phyloP scores from a whole-genome alignment of 1,284 basidiomycete genomes.

The Ustanciosporium gigantosporum region DNA sequence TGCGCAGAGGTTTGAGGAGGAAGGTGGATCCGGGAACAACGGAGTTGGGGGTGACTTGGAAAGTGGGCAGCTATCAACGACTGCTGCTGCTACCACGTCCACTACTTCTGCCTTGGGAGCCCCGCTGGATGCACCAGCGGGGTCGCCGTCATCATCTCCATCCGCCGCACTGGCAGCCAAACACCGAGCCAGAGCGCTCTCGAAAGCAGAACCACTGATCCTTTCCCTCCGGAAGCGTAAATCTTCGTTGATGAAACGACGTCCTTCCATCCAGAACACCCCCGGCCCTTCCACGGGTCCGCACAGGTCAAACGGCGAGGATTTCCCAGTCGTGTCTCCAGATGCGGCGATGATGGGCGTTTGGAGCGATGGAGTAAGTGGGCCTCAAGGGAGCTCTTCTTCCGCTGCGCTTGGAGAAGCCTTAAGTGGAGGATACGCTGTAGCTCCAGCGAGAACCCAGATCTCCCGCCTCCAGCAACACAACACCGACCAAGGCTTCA shows the following conservation, averaged over 20 bases:
- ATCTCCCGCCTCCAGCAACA: not conserved
- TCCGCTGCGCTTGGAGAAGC: conserved; percentile 29
- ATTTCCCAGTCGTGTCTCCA: not conserved
- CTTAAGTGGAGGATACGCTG: conserved; percentile 15
- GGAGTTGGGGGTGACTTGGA: conserved; percentile 23
- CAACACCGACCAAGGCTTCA: not conserved
- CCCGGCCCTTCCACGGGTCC: not conserved
- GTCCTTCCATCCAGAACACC: not conserved
- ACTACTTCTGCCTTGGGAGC: conserved; percentile 17
- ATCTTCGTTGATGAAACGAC: conserved; percentile 9
- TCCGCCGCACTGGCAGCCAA: conserved; percentile 3
- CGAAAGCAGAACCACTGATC: conserved; percentile 36
- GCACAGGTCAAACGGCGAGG: not conserved
- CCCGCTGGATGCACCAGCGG: not conserved
- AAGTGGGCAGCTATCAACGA: conserved; percentile 2
- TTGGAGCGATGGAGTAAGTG: conserved; percentile 23
- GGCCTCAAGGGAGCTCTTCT: conserved; percentile 15
- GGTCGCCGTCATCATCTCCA: no score
- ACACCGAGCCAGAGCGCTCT: conserved; percentile 8
- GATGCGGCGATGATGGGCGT: conserved; percentile 4
- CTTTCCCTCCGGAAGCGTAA: conserved; percentile 40
- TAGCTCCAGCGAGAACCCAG: conserved; percentile 12
- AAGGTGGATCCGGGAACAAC: conserved; percentile 13
- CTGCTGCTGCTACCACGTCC: conserved; percentile 7
- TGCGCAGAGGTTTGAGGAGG: conserved; percentile 8